phyloP scores from a whole-genome alignment of 345 rosid genomes.

The Aquilaria sinensis region DNA sequence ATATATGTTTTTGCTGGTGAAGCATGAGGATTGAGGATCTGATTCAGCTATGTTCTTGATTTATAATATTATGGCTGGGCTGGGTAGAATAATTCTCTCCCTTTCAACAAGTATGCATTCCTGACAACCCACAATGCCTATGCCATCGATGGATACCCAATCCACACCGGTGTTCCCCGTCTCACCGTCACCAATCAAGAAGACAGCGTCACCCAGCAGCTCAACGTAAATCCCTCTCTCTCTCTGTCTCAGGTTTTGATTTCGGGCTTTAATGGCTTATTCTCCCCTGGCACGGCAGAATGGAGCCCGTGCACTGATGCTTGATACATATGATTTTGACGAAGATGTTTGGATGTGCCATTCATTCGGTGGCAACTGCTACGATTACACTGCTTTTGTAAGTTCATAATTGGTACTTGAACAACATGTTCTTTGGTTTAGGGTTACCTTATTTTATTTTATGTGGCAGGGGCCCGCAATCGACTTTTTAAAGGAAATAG shows the following conservation, averaged over 20 bases:
- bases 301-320: slow-evolving; percentile 65
- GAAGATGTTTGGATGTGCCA: slow-evolving; percentile 73
- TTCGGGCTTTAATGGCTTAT: background rate
- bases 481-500: slow-evolving; percentile 47
- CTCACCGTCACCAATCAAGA: slow-evolving; percentile 55
- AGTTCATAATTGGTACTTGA: background rate
- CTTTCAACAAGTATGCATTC: slow-evolving; percentile 66
- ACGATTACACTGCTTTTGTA: slow-evolving; percentile 63
- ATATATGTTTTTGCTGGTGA: no score
- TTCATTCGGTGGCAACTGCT: slow-evolving; percentile 50
- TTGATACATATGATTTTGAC: slow-evolving; percentile 58
- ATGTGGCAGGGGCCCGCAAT: slow-evolving; percentile 48
- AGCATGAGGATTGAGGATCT: no score
- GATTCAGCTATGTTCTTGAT: no score
- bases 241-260: background rate
- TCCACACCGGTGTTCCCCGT: slow-evolving; percentile 45
- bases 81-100: slow-evolving; percentile 52
- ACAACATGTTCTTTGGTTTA: background rate
- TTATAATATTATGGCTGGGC: no score
- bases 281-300: slow-evolving; percentile 30
- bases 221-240: slow-evolving; percentile 29
- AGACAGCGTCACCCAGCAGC: slow-evolving; percentile 45
- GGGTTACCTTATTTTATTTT: background rate
- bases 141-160: slow-evolving; percentile 50
- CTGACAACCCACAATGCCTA: slow-evolving; percentile 67